Percentiles rank a stretch among this genome's conserved stretches.
phyloP scores from a whole-genome alignment of 2,329 filamentous ascomycete genomes.

The Fulvia fulva region DNA sequence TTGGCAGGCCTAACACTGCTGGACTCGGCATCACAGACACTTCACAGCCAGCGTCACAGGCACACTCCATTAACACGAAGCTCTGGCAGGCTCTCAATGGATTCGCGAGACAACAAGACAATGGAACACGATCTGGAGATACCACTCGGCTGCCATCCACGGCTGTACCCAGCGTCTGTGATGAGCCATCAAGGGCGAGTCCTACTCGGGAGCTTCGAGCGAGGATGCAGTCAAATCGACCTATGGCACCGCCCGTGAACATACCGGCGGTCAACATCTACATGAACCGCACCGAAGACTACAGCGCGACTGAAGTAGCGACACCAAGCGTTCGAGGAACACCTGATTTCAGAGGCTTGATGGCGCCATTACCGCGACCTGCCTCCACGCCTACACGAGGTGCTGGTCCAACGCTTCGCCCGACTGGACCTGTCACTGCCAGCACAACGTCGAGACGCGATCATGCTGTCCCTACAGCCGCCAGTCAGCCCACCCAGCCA shows the following conservation, averaged over 20 bases:
- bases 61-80: slow-evolving; percentile 29
- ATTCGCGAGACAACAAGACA: slow-evolving; percentile 33
- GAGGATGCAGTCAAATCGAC: slow-evolving; percentile 5
- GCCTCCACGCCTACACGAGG: background rate
- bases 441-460: slow-evolving; percentile 4
- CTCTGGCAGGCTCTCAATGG: slow-evolving; percentile 35
- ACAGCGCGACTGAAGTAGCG: slow-evolving; percentile 47
- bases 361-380: background rate
- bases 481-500: slow-evolving; percentile 5
- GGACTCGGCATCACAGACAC: slow-evolving; percentile 29
- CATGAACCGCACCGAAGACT: slow-evolving; percentile 35
- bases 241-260: slow-evolving; percentile 30
- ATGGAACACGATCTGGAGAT: slow-evolving; percentile 21
- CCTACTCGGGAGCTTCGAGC: slow-evolving; percentile 15
- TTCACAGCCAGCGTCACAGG: slow-evolving; percentile 15
- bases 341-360: slow-evolving; percentile 31
- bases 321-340: slow-evolving; percentile 44
- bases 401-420: background rate
- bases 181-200: slow-evolving; percentile 17
- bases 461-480: slow-evolving; percentile 1
- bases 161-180: slow-evolving; percentile 30
- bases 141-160: slow-evolving; percentile 30
- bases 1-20: slow-evolving; percentile 4
- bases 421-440: background rate
- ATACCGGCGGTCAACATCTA: slow-evolving; percentile 20